phyloP scores from a whole-genome alignment of 2,329 filamentous ascomycete genomes.

The Pseudocercospora macadamiae region DNA sequence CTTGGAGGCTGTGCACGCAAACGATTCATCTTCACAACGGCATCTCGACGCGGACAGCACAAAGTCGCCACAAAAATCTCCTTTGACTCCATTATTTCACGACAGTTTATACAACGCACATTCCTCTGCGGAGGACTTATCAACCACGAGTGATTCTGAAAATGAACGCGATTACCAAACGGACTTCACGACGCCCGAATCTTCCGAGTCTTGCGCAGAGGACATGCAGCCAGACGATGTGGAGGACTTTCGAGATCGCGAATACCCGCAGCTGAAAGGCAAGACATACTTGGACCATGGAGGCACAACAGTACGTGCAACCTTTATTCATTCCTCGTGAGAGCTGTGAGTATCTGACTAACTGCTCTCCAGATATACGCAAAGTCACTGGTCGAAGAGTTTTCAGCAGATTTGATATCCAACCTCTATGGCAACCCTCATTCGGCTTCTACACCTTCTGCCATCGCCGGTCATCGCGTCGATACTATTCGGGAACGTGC shows the following conservation, averaged over 20 bases:
- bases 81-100: conserved; percentile 25
- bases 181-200: conserved; percentile 40
- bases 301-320: conserved; percentile 44
- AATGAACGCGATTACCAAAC: conserved; percentile 39
- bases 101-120: conserved; percentile 21
- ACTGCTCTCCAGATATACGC: conserved; percentile 54
- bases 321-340: not conserved
- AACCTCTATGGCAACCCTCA: conserved; percentile 71
- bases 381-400: conserved; percentile 59
- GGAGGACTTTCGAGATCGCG: conserved; percentile 43
- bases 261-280: conserved; percentile 49
- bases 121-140: conserved; percentile 37
- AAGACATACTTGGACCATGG: conserved; percentile 47
- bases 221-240: conserved; percentile 41
- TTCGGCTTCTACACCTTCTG: conserved; percentile 64
- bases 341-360: not conserved
- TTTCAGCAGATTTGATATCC: conserved; percentile 57
- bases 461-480: conserved; percentile 60
- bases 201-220: conserved; percentile 35
- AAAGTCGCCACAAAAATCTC: conserved; percentile 18
- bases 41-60: conserved; percentile 20
- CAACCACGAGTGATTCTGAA: conserved; percentile 39
- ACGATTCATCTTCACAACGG: conserved; percentile 17
- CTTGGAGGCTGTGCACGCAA: conserved; percentile 25
- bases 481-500: conserved; percentile 59